A percentile compares a stretch with the other conserved stretches of the same genome.
Conservation (phyloP, 257 asterid genomes). For the Penstemon barbatus region DNA sequence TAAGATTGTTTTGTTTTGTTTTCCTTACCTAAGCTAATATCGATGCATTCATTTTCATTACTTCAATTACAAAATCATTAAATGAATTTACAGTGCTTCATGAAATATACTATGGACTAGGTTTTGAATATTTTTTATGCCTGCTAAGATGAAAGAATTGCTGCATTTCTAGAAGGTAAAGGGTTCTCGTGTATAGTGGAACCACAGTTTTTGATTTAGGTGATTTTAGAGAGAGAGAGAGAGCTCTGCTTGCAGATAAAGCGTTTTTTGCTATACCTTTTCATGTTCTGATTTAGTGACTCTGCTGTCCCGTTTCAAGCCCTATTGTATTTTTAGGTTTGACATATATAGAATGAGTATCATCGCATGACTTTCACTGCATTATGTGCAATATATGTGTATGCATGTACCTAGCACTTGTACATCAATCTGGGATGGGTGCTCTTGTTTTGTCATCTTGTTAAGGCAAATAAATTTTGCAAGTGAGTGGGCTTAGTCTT, state of each 20-base stretch:
- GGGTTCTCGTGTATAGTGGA: not conserved
- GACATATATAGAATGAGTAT: not conserved
- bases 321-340: not conserved
- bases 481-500: not conserved
- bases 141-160: conserved; percentile 9
- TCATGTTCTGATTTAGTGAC: not conserved
- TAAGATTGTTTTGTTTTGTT: not conserved
- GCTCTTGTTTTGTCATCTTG: not conserved
- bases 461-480: not conserved
- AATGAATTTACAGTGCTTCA: not conserved
- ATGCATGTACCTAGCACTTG: not conserved
- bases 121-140: not conserved
- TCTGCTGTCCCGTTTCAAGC: not conserved
- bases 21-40: not conserved
- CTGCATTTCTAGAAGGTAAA: conserved; percentile 5
- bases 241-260: not conserved
- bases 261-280: not conserved
- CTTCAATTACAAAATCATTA: too few species aligned
- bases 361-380: conserved; percentile 2
- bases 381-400: not conserved
- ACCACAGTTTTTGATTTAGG: not conserved
- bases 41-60: not conserved
- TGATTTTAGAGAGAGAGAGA: not conserved
- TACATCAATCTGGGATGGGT: not conserved
- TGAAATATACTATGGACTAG: conserved; percentile 7